These are phyloP conservation scores for Pestalotiopsis sp. DNA, from an alignment of 2,329 filamentous ascomycete genomes.

Conservation along the genomic window DNA sequence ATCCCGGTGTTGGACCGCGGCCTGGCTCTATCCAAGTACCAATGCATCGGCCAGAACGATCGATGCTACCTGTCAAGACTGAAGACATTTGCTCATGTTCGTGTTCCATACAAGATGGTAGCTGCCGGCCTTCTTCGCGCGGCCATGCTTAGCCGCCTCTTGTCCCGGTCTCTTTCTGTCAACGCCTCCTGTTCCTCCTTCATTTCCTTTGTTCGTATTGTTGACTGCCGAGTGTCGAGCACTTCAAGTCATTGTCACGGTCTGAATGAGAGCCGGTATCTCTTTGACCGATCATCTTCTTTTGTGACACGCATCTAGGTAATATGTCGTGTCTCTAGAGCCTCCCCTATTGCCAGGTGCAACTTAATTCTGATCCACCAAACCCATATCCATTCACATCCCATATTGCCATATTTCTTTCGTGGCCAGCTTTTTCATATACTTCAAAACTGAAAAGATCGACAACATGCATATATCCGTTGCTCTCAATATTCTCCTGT, in stretches of 20 bases:
- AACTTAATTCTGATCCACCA: slow-evolving; percentile 3
- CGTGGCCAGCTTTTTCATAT: background rate
- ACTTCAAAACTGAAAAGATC: slow-evolving; percentile 10
- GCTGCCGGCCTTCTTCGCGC: background rate
- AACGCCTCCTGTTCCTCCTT: background rate
- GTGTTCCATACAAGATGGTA: slow-evolving; percentile 17
- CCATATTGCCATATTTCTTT: background rate
- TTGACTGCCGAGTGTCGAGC: background rate
- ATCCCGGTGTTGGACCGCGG: background rate
- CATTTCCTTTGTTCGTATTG: slow-evolving; percentile 16
- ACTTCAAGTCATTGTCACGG: slow-evolving; percentile 9
- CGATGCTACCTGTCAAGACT: background rate
- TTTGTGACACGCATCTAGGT: slow-evolving; percentile 9
- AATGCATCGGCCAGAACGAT: background rate
- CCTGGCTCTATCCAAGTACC: background rate
- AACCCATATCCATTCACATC: slow-evolving; percentile 5
- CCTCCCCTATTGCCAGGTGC: background rate
- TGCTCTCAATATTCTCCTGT: slow-evolving; percentile 31
- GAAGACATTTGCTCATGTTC: background rate
- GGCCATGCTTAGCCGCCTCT: slow-evolving; percentile 3
- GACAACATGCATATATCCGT: slow-evolving; percentile 30
- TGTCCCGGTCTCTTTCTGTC: slow-evolving; percentile 13
- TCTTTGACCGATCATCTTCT: slow-evolving; percentile 13
- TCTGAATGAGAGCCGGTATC: slow-evolving; percentile 13
- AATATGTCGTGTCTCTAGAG: slow-evolving; percentile 16